These are phyloP conservation scores for Cubamyces sp. DNA, from an alignment of 768 basidiomycete genomes.

Conservation along the genomic window DNA sequence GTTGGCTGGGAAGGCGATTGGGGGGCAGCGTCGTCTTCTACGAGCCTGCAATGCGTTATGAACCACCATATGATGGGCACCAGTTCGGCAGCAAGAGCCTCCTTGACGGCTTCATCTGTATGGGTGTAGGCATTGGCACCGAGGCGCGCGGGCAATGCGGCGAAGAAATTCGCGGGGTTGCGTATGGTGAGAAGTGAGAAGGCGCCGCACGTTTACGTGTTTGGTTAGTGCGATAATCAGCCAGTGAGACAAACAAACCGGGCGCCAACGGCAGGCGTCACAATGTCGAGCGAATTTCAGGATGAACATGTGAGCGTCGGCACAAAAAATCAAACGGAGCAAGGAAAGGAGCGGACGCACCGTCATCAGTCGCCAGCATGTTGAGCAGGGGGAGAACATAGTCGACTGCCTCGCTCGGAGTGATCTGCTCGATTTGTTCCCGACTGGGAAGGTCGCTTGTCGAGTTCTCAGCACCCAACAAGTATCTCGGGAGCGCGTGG, in stretches of 20 bases:
- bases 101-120: constrained; percentile 84
- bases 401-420: constrained; percentile 87
- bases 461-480: constrained; percentile 43
- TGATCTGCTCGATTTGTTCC: constrained; percentile 49
- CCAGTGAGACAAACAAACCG: constrained; percentile 6
- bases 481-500: constrained; percentile 77
- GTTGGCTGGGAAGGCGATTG: constrained; percentile 19
- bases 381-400: constrained; percentile 93
- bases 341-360: constrained; percentile 44
- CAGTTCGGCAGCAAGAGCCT: constrained; percentile 81
- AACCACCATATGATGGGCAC: constrained; percentile 93
- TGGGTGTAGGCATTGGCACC: neutral
- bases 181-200: constrained; percentile 12
- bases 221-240: constrained; percentile 15
- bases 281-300: constrained; percentile 6
- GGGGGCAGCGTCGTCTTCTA: constrained; percentile 30
- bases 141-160: constrained; percentile 10
- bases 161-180: constrained; percentile 11
- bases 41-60: constrained; percentile 50
- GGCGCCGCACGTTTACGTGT: constrained; percentile 12
- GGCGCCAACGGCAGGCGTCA: constrained; percentile 7
- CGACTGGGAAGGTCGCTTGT: constrained; percentile 14
- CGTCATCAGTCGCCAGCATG: constrained; percentile 83
- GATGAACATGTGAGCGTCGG: constrained; percentile 16
- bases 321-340: neutral